Conservation (phyloP, 2,329 filamentous ascomycete species). For the Alternaria gaisen region DNA sequence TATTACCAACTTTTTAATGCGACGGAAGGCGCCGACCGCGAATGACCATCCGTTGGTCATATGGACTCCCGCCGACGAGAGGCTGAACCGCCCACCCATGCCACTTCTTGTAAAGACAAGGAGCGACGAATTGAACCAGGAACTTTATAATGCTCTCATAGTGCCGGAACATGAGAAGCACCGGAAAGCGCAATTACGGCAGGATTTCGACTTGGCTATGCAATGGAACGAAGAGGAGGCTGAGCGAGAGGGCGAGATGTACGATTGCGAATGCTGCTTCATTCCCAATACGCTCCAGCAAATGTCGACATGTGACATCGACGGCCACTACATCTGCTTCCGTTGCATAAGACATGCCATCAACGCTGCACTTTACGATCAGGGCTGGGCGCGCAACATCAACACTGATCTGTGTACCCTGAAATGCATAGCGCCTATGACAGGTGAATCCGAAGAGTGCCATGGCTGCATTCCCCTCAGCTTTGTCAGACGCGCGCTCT, state of each 20-base stretch:
- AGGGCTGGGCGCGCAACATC: conserved; percentile 87
- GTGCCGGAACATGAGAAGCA: conserved; percentile 53
- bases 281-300: conserved; percentile 75
- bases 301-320: conserved; percentile 73
- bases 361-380: conserved; percentile 89
- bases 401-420: conserved; percentile 76
- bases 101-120: conserved; percentile 73
- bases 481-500: conserved; percentile 76
- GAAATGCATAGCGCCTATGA: conserved; percentile 80
- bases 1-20: conserved; percentile 74
- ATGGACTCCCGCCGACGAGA: conserved; percentile 67
- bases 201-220: conserved; percentile 55
- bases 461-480: conserved; percentile 74
- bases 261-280: conserved; percentile 83
- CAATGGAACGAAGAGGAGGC: conserved; percentile 60
- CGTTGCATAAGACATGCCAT: conserved; percentile 83
- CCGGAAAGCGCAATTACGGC: conserved; percentile 49
- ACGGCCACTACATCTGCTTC: conserved; percentile 79
- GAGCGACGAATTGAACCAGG: conserved; percentile 63
- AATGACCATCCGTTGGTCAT: conserved; percentile 68
- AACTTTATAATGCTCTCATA: conserved; percentile 58
- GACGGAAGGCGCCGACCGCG: conserved; percentile 65
- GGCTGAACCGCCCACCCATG: conserved; percentile 62
- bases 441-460: conserved; percentile 64
- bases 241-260: conserved; percentile 57